These are phyloP conservation scores for Desmodesmus armatus DNA, from an alignment of 139 green algal species.

Conservation along the genomic window DNA sequence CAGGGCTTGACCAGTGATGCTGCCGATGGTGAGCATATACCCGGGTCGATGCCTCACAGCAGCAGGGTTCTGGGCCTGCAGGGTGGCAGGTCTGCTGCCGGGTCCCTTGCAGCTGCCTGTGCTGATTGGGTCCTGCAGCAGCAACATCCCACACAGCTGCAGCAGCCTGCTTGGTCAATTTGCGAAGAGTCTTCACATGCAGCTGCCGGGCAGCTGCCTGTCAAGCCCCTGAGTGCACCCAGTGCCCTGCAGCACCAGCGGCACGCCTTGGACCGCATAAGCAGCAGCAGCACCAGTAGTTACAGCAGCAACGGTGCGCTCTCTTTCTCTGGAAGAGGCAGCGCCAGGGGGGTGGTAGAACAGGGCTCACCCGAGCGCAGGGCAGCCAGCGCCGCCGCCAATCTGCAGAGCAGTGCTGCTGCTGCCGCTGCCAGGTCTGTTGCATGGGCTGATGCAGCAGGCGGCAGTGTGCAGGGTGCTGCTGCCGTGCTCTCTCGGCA, in stretches of 20 bases:
- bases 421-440: background rate
- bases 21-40: too few species aligned
- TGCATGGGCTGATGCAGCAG: background rate
- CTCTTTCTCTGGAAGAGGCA: too few species aligned
- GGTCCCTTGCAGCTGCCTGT: slow-evolving; percentile 2
- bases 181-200: too few species aligned
- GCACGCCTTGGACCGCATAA: background rate
- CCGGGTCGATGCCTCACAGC: too few species aligned
- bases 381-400: background rate
- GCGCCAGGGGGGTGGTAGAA: too few species aligned
- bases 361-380: too few species aligned
- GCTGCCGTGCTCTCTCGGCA: too few species aligned
- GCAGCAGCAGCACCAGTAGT: background rate
- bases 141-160: background rate
- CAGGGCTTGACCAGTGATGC: too few species aligned
- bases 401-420: background rate
- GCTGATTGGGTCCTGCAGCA: background rate
- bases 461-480: too few species aligned
- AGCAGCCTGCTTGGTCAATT: too few species aligned
- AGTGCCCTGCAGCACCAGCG: background rate
- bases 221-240: too few species aligned
- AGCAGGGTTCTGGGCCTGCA: background rate
- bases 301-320: background rate
- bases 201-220: too few species aligned
- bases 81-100: background rate